A percentile compares a stretch with the other conserved stretches of the same genome.
These are phyloP conservation scores for Pichia deserticola DNA, from an alignment of 805 yeast genomes.

Conservation along the genomic window DNA sequence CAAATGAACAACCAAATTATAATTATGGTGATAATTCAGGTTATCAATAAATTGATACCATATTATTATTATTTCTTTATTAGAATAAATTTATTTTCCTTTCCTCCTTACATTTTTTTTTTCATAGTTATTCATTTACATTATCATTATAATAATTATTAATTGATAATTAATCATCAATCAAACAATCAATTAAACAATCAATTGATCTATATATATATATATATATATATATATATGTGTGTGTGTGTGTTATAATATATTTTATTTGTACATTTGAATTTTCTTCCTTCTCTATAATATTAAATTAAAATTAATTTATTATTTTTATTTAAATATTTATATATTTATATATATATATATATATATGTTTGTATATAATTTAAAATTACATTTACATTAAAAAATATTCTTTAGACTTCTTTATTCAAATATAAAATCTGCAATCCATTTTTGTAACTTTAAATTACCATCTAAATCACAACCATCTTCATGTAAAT, in stretches of 20 bases:
- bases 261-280: background rate
- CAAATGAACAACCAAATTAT: conserved; percentile 7
- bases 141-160: too few species aligned
- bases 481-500: conserved; percentile 2
- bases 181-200: too few species aligned
- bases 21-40: conserved; percentile 13
- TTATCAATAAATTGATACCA: conserved; percentile 6
- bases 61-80: background rate
- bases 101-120: too few species aligned
- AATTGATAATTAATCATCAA: too few species aligned
- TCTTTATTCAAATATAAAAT: background rate
- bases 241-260: too few species aligned
- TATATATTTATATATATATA: too few species aligned
- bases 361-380: too few species aligned
- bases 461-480: conserved; percentile 3
- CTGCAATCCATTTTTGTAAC: conserved; percentile 1
- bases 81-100: background rate
- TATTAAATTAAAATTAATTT: background rate
- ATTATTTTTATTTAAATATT: background rate
- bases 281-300: background rate
- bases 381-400: too few species aligned
- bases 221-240: too few species aligned
- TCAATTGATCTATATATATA: too few species aligned
- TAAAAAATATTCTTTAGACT: too few species aligned
- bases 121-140: background rate